A percentile compares a stretch with the other conserved stretches of the same genome.
phyloP scores from a whole-genome alignment of 345 rosid species.

The Bruguiera sexangula region DNA sequence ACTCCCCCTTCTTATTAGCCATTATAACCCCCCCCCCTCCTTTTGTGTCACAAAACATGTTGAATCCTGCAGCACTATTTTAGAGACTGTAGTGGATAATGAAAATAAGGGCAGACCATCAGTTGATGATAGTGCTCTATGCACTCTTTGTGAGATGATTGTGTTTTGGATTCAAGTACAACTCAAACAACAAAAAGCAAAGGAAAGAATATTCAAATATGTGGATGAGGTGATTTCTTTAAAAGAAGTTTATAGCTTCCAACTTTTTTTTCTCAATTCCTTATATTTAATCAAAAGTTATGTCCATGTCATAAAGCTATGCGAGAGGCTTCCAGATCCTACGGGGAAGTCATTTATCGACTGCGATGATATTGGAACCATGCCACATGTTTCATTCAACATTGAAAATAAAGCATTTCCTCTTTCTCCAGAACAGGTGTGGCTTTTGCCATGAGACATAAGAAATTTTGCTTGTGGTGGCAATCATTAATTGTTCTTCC shows the following conservation, averaged over 20 bases:
- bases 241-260: neutral
- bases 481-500: no score
- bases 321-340: conserved; percentile 50
- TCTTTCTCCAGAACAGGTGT: conserved; percentile 48
- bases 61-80: conserved; percentile 23
- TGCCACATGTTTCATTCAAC: conserved; percentile 50
- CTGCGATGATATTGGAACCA: conserved; percentile 32
- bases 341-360: conserved; percentile 40
- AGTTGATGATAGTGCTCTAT: conserved; percentile 22
- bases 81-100: conserved; percentile 30
- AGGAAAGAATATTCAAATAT: conserved; percentile 38
- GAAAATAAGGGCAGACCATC: conserved; percentile 7
- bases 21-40: neutral
- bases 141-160: conserved; percentile 50
- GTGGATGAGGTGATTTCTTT: conserved; percentile 38
- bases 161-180: conserved; percentile 51
- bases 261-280: neutral
- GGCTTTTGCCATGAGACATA: neutral
- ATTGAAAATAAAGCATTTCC: conserved; percentile 43
- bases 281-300: no score
- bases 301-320: conserved; percentile 28
- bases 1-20: neutral
- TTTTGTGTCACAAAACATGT: conserved; percentile 1
- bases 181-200: conserved; percentile 46
- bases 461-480: neutral